A percentile compares a stretch with the other conserved stretches of the same genome.
Conservation (phyloP, 2,329 filamentous ascomycete genomes). For the Metarhizium robertsii region DNA sequence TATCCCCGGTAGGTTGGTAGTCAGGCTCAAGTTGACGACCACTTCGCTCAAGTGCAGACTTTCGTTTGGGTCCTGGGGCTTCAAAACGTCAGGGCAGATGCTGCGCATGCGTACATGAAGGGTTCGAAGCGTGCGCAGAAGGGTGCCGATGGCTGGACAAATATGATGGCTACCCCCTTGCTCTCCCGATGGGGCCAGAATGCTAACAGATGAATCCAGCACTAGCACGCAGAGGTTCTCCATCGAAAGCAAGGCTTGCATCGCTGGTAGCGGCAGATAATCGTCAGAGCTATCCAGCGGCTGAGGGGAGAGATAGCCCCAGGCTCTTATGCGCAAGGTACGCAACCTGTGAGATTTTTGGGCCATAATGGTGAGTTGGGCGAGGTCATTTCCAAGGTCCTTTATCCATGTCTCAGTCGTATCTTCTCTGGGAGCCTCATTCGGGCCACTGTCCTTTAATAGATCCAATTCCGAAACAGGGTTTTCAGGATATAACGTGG, state of each 20-base stretch:
- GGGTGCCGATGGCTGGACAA: slow-evolving; percentile 10
- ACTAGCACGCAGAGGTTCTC: slow-evolving; percentile 10
- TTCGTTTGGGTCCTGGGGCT: slow-evolving; percentile 4
- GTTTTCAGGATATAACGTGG: no score
- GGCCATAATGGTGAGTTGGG: slow-evolving; percentile 6
- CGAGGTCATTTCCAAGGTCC: slow-evolving; percentile 8
- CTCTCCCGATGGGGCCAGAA: slow-evolving; percentile 2
- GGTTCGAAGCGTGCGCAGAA: slow-evolving; percentile 8
- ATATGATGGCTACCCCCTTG: slow-evolving; percentile 3
- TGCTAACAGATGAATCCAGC: slow-evolving; percentile 7
- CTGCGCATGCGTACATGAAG: slow-evolving; percentile 11
- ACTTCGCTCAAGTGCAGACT: slow-evolving; percentile 6
- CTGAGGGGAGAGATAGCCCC: not conserved
- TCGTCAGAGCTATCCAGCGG: slow-evolving; percentile 3
- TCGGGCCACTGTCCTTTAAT: not conserved
- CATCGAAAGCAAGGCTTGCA: slow-evolving; percentile 9
- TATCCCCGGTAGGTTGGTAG: slow-evolving; percentile 1
- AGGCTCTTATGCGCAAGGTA: slow-evolving; percentile 6
- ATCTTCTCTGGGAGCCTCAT: not conserved
- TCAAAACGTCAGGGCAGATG: slow-evolving; percentile 12
- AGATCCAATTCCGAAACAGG: no score
- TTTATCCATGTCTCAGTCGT: not conserved
- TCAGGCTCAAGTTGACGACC: slow-evolving; percentile 11
- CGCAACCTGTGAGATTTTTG: slow-evolving; percentile 7
- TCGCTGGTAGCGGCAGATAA: slow-evolving; percentile 8